Percentiles rank a stretch among this genome's conserved stretches.
Evolutionary conservation across 2,329 filamentous ascomycete genomes (phyloP).

Genomic region (Penicillium sp.): DNA sequence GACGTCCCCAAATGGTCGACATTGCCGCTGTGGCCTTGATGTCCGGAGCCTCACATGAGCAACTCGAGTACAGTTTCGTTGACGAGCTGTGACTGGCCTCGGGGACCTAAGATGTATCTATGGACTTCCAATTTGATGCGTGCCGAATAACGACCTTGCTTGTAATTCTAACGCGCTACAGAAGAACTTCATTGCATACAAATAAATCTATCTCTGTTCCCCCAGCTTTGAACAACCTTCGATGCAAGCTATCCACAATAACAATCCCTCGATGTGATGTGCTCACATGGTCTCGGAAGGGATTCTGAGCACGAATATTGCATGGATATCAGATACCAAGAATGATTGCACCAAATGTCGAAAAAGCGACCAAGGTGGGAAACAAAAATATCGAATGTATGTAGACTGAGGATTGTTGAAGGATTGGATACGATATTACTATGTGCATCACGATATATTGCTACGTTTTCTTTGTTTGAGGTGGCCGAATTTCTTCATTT

Average conservation of each 20-base stretch:
- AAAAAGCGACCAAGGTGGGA: background rate
- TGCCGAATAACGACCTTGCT: background rate
- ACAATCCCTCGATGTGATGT: background rate
- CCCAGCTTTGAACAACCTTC: background rate
- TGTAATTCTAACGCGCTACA: background rate
- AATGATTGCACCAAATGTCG: background rate
- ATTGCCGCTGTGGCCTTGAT: no score
- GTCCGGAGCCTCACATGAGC: background rate
- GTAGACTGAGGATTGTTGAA: background rate
- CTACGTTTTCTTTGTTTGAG: conserved; percentile 21
- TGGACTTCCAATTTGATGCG: background rate
- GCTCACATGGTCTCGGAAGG: background rate
- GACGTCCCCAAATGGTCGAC: background rate
- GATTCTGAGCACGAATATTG: background rate
- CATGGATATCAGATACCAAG: background rate
- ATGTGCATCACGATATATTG: background rate
- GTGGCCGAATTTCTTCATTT: conserved; percentile 40
- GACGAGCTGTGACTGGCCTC: background rate
- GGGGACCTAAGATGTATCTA: background rate
- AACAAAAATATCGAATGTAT: background rate
- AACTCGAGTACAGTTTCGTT: background rate
- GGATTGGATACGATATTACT: background rate
- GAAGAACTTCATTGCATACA: background rate
- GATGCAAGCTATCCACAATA: background rate
- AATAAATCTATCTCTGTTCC: background rate